Conservation (phyloP, 2,329 filamentous ascomycete genomes). For the Zymoseptoria passerinii region DNA sequence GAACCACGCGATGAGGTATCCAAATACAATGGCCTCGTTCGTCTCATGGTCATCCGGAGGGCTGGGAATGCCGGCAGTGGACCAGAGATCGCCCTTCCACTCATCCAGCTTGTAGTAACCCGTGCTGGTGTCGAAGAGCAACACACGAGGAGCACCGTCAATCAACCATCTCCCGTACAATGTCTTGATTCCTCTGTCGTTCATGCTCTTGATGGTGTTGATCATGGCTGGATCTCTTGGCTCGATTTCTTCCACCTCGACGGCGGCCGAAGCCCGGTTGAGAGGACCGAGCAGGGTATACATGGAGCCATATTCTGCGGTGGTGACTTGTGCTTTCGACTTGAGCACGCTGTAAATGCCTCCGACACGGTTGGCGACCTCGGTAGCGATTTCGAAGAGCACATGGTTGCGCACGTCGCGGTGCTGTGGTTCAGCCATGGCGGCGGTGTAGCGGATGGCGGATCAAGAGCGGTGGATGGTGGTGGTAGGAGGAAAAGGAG, state of each 20-base stretch:
- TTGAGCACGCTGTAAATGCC: constrained; percentile 99
- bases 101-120: constrained; percentile 87
- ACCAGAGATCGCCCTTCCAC: constrained; percentile 97
- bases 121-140: constrained; percentile 91
- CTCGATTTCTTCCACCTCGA: constrained; percentile 90
- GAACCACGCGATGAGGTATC: constrained; percentile 96
- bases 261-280: constrained; percentile 86
- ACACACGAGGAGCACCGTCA: constrained; percentile 84
- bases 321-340: constrained; percentile 95
- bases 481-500: not conserved
- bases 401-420: constrained; percentile 88
- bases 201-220: constrained; percentile 84
- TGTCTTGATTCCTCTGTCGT: constrained; percentile 78
- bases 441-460: constrained; percentile 4
- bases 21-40: constrained; percentile 95
- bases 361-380: constrained; percentile 95
- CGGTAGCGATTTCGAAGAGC: constrained; percentile 93
- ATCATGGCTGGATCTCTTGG: constrained; percentile 72
- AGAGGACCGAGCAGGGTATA: constrained; percentile 94
- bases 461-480: not conserved
- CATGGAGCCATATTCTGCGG: constrained; percentile 93
- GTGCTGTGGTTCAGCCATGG: constrained; percentile 31
- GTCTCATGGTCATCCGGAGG: constrained; percentile 88
- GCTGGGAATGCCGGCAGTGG: constrained; percentile 83
- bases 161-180: constrained; percentile 96